Conservation (phyloP, 73 alveolate species). For the Durusdinium trenchii region DNA sequence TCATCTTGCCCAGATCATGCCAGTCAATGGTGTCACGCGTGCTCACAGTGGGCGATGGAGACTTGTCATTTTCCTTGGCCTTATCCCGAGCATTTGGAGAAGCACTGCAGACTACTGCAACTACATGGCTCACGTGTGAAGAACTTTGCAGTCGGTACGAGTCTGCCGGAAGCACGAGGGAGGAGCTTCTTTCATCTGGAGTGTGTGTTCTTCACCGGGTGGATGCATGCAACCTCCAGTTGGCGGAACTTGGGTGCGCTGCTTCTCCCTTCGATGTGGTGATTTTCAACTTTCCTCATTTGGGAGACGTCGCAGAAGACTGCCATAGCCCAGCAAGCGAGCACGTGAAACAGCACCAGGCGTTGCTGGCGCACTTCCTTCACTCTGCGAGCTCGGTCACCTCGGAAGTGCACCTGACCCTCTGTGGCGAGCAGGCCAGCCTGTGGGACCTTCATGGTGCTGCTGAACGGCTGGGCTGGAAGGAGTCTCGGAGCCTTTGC, state of each 20-base stretch:
- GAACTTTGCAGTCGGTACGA: conserved; percentile 38
- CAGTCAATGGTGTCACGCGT: not conserved
- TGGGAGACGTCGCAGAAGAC: conserved; percentile 75
- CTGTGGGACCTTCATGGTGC: conserved; percentile 49
- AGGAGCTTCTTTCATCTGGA: conserved; percentile 25
- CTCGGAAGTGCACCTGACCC: conserved; percentile 66
- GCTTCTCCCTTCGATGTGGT: not conserved
- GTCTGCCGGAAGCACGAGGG: conserved; percentile 25
- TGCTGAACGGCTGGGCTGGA: conserved; percentile 37
- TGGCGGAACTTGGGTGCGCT: not conserved
- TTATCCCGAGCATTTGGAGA: conserved; percentile 34
- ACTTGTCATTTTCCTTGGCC: conserved; percentile 79
- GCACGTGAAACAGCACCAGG: conserved; percentile 39
- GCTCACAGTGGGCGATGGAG: conserved; percentile 93
- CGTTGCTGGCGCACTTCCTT: conserved; percentile 52
- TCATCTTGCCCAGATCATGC: not conserved
- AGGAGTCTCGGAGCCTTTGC: conserved; percentile 44
- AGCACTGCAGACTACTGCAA: not conserved
- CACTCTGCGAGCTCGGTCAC: conserved; percentile 15
- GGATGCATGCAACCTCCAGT: conserved; percentile 12
- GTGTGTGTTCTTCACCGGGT: conserved; percentile 27
- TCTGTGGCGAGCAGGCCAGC: conserved; percentile 74
- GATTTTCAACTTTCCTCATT: conserved; percentile 81
- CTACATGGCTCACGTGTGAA: conserved; percentile 41
- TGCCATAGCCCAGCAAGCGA: conserved; percentile 52